Evolutionary conservation across 192 early-diverging fungal species (phyloP).

Genomic region (Pilaira anomala): DNA sequence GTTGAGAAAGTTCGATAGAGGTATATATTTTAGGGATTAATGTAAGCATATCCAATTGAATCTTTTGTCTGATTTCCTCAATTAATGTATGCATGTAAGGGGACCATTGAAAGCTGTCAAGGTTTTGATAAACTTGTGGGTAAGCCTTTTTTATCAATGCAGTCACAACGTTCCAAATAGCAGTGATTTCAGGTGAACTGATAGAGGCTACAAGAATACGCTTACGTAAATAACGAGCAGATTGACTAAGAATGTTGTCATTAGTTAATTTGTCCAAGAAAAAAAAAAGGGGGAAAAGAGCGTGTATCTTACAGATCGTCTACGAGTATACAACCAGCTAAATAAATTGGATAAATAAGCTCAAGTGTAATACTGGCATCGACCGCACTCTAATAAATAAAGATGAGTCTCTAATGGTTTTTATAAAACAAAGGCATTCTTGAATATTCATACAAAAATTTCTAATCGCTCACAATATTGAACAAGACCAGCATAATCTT

Average conservation of each 20-base stretch:
- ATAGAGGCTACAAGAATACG: not conserved
- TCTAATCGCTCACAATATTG: too few relatives aligned
- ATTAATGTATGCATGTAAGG: not conserved
- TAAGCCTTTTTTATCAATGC: not conserved
- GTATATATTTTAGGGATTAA: conserved; percentile 2
- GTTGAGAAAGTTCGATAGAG: not conserved
- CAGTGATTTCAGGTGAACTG: conserved; percentile 1
- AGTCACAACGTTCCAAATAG: not conserved
- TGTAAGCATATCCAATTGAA: not conserved
- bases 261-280: not conserved
- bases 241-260: not conserved
- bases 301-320: not conserved
- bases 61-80: not conserved
- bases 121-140: not conserved
- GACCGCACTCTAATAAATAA: too few relatives aligned
- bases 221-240: conserved; percentile 15
- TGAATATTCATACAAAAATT: too few relatives aligned
- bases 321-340: conserved; percentile 1
- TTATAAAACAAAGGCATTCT: too few relatives aligned
- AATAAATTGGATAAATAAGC: conserved; percentile 2
- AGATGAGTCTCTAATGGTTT: too few relatives aligned
- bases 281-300: not conserved
- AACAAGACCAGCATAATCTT: too few relatives aligned
- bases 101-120: conserved; percentile 1
- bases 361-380: too few relatives aligned